A percentile compares a stretch with the other conserved stretches of the same genome.
Evolutionary conservation across 768 basidiomycete genomes (phyloP).

Genomic region (Tricholoma hemisulphureum): DNA sequence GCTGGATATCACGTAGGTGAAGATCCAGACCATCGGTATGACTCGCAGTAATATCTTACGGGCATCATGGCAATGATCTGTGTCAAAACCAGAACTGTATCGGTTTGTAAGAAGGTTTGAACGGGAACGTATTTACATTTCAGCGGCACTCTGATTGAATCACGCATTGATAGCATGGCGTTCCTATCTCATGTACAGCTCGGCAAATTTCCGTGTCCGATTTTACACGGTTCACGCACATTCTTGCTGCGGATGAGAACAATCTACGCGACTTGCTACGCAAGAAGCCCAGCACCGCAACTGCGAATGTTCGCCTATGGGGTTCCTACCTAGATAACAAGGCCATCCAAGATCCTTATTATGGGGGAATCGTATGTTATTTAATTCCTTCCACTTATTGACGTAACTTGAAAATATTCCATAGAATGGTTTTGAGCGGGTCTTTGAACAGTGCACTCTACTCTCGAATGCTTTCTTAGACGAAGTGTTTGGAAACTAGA

Average conservation of each 20-base stretch:
- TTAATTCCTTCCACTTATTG: not conserved
- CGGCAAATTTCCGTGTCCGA: constrained; percentile 67
- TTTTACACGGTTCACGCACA: constrained; percentile 76
- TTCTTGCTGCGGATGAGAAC: constrained; percentile 79
- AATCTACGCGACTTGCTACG: constrained; percentile 66
- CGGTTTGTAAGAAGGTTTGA: constrained; percentile 66
- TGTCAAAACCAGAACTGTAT: constrained; percentile 46
- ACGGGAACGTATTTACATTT: not conserved
- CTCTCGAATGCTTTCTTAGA: constrained; percentile 83
- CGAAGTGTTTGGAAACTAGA: constrained; percentile 41
- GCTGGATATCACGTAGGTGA: constrained; percentile 83
- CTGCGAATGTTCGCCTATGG: constrained; percentile 73
- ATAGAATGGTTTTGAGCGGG: constrained; percentile 70
- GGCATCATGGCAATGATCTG: not conserved
- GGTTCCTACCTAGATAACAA: constrained; percentile 71
- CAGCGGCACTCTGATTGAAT: not conserved
- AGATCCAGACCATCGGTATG: constrained; percentile 76
- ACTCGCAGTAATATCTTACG: not conserved
- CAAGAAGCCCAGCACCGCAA: constrained; percentile 48
- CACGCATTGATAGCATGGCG: constrained; percentile 49
- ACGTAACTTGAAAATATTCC: not conserved
- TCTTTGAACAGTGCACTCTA: constrained; percentile 72
- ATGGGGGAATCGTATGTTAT: constrained; percentile 59
- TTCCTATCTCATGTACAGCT: constrained; percentile 69
- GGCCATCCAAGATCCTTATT: constrained; percentile 85